phyloP scores from a whole-genome alignment of 192 early-diverging fungal species.

The Backusella luteola region DNA sequence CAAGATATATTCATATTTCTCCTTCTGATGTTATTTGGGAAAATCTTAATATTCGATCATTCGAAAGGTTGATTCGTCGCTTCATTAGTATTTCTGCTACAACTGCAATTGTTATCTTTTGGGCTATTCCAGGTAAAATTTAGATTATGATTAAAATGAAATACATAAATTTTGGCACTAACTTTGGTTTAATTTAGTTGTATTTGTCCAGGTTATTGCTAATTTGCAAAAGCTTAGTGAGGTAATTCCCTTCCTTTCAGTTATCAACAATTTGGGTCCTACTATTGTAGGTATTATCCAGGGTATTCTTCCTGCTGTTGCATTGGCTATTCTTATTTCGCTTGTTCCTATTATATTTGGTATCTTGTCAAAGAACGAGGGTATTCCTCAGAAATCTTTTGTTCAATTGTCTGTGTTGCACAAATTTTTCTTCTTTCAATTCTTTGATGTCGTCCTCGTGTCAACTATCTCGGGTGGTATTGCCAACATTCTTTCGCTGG shows the following conservation, averaged over 20 bases:
- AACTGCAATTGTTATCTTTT: constrained; percentile 63
- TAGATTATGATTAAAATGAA: background rate
- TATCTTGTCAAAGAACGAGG: constrained; percentile 58
- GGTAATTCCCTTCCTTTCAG: constrained; percentile 52
- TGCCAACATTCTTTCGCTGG: constrained; percentile 43
- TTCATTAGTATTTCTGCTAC: constrained; percentile 50
- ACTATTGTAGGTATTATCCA: constrained; percentile 53
- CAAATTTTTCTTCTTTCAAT: constrained; percentile 78
- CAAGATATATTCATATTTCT: constrained; percentile 60
- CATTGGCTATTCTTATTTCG: constrained; percentile 67
- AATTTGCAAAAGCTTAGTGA: constrained; percentile 49
- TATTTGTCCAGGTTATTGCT: constrained; percentile 53
- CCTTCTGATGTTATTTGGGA: constrained; percentile 82
- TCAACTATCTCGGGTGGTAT: constrained; percentile 71
- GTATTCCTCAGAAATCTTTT: constrained; percentile 52
- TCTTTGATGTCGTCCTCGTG: constrained; percentile 79
- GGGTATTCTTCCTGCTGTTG: constrained; percentile 75
- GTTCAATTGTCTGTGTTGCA: constrained; percentile 63
- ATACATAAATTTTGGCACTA: background rate
- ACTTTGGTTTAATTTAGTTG: constrained; percentile 37
- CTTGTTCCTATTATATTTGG: constrained; percentile 67
- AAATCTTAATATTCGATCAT: constrained; percentile 60
- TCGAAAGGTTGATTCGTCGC: constrained; percentile 52
- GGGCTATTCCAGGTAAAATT: constrained; percentile 64
- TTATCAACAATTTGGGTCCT: constrained; percentile 34